These are phyloP conservation scores for Calonectria honghensis DNA, from an alignment of 2,329 filamentous ascomycete species.

Conservation along the genomic window DNA sequence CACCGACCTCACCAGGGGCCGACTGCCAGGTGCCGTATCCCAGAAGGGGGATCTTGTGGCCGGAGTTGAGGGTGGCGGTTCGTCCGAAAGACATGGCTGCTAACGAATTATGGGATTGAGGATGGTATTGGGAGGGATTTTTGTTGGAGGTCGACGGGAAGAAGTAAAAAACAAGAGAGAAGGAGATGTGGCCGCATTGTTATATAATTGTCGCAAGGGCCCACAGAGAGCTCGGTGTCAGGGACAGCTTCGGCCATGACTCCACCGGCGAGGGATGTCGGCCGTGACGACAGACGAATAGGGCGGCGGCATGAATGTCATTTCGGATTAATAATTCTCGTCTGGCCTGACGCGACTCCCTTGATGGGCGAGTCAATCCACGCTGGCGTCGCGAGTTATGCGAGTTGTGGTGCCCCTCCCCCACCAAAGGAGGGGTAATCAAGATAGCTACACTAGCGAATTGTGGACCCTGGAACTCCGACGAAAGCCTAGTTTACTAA, in stretches of 20 bases:
- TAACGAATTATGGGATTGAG: neutral
- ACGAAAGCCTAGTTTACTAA: neutral
- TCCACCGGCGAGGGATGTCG: slow-evolving; percentile 10
- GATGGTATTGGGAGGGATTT: neutral
- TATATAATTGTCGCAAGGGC: slow-evolving; percentile 29
- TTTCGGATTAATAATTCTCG: slow-evolving; percentile 17
- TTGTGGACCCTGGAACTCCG: slow-evolving; percentile 21
- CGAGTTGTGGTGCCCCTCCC: slow-evolving; percentile 13
- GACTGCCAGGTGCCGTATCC: slow-evolving; percentile 81
- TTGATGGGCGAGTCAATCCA: slow-evolving; percentile 21
- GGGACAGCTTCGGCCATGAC: neutral
- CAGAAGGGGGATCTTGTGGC: slow-evolving; percentile 78
- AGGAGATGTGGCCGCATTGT: slow-evolving; percentile 4
- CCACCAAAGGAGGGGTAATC: slow-evolving; percentile 33
- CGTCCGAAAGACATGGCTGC: slow-evolving; percentile 72
- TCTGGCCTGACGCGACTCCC: slow-evolving; percentile 3
- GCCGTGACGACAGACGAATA: slow-evolving; percentile 1
- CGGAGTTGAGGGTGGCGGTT: slow-evolving; percentile 77
- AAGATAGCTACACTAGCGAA: neutral
- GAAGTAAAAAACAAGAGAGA: slow-evolving; percentile 10
- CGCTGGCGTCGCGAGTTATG: slow-evolving; percentile 9
- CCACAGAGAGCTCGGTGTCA: slow-evolving; percentile 7
- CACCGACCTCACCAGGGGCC: slow-evolving; percentile 77
- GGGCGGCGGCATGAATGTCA: neutral
- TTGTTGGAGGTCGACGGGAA: neutral